These are phyloP conservation scores for Trebouxia sp. DNA, from an alignment of 139 green algal species.

Conservation along the genomic window DNA sequence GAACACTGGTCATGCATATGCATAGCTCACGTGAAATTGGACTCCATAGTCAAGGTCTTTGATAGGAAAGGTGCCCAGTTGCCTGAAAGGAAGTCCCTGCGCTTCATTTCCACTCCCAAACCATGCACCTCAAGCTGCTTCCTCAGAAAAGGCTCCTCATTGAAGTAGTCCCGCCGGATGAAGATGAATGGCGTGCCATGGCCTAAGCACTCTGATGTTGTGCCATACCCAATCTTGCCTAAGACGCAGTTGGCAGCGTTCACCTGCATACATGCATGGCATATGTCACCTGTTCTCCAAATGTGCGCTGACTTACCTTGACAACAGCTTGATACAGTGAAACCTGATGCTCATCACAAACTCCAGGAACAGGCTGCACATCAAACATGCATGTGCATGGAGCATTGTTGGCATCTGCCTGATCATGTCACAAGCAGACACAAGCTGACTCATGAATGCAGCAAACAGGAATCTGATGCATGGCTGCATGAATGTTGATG, in stretches of 20 bases:
- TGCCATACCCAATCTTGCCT: conserved; percentile 80
- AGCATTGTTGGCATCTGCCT: no score
- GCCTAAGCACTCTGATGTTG: conserved; percentile 58
- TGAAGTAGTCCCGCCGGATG: conserved; percentile 71
- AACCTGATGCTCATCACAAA: no score
- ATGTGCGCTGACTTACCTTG: no score
- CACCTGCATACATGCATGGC: conserved; percentile 24
- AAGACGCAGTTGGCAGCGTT: conserved; percentile 64
- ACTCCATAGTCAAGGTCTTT: conserved; percentile 40
- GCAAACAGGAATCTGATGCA: no score
- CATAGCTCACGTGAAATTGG: conserved; percentile 46
- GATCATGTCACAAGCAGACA: no score
- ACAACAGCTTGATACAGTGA: no score
- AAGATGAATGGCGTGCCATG: conserved; percentile 67
- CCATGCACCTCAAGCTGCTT: conserved; percentile 59
- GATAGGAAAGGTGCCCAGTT: conserved; percentile 66
- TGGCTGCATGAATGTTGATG: no score
- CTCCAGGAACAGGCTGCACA: no score
- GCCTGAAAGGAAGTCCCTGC: conserved; percentile 62
- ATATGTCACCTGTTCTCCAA: neutral
- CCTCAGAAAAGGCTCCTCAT: conserved; percentile 72
- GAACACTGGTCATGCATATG: no score
- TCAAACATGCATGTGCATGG: no score
- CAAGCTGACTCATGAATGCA: no score
- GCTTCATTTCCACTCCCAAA: conserved; percentile 60